phyloP scores from a whole-genome alignment of 2,329 filamentous ascomycete species.

The Alternaria sp. region DNA sequence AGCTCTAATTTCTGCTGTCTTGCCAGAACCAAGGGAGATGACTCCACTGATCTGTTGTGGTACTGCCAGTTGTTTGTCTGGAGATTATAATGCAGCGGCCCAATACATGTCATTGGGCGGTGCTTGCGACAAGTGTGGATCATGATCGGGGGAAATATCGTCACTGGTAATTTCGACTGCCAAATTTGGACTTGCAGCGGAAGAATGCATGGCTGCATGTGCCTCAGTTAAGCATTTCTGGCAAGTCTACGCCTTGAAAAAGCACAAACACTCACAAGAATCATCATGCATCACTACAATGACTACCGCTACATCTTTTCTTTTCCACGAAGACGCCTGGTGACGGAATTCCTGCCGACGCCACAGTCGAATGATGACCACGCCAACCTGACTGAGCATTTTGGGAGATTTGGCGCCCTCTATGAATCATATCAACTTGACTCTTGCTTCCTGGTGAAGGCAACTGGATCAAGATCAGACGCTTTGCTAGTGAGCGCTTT shows the following conservation, averaged over 20 bases:
- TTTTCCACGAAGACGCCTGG: not conserved
- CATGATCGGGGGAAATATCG: constrained; percentile 12
- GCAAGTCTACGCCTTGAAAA: constrained; percentile 9
- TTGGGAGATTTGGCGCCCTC: constrained; percentile 4
- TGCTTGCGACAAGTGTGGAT: constrained; percentile 16
- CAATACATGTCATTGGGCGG: constrained; percentile 28
- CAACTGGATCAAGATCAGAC: not conserved
- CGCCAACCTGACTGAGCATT: not conserved
- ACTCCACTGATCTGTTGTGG: not conserved
- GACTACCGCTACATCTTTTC: not conserved
- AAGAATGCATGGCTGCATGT: constrained; percentile 4
- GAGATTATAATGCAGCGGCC: constrained; percentile 14
- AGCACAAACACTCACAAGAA: not conserved
- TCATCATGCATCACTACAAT: not conserved
- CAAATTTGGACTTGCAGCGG: constrained; percentile 11
- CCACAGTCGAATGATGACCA: not conserved
- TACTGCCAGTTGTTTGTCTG: constrained; percentile 4
- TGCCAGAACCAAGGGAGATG: not conserved
- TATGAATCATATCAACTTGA: not conserved
- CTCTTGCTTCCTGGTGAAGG: not conserved
- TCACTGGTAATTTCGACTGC: constrained; percentile 10
- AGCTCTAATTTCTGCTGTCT: not conserved
- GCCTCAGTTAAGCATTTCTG: not conserved
- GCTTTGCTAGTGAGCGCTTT: constrained; percentile 4
- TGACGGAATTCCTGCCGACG: not conserved